Conservation (phyloP, 208 protist genomes). For the Trypanosoma platydactyli region DNA sequence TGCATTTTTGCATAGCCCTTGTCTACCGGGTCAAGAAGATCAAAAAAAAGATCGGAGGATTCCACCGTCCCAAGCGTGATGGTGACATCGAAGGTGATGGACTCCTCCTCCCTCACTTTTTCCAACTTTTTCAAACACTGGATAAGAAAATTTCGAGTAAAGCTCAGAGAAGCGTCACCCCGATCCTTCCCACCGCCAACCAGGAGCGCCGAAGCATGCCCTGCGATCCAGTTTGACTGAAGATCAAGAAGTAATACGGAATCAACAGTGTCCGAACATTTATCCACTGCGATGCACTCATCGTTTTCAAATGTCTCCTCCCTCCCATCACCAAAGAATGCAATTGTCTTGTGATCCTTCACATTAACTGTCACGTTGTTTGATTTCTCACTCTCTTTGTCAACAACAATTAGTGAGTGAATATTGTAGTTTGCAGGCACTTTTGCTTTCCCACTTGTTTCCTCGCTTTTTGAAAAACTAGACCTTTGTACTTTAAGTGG, state of each 20-base stretch:
- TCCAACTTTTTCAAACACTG: constrained; percentile 52
- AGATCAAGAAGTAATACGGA: constrained; percentile 73
- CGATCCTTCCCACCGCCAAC: constrained; percentile 51
- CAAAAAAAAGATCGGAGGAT: constrained; percentile 47
- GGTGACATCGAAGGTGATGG: constrained; percentile 60
- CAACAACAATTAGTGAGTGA: constrained; percentile 68
- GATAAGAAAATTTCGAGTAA: constrained; percentile 45
- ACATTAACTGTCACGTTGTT: constrained; percentile 27
- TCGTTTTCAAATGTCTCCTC: constrained; percentile 75
- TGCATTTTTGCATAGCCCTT: constrained; percentile 40
- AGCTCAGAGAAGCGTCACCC: constrained; percentile 30
- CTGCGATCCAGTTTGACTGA: constrained; percentile 70
- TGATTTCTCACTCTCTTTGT: constrained; percentile 31
- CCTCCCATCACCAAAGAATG: constrained; percentile 51
- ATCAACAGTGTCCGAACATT: constrained; percentile 40
- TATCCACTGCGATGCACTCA: constrained; percentile 49
- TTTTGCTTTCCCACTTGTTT: constrained; percentile 43
- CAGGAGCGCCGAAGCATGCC: constrained; percentile 69
- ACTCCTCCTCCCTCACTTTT: constrained; percentile 48
- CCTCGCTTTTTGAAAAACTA: constrained; percentile 14
- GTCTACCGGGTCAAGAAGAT: constrained; percentile 51
- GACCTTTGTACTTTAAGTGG: constrained; percentile 10
- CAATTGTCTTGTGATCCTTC: constrained; percentile 52
- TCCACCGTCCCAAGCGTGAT: constrained; percentile 61
- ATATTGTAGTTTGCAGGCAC: constrained; percentile 73